Conservation (phyloP, 768 basidiomycete species). For the Hericium coralloides region DNA sequence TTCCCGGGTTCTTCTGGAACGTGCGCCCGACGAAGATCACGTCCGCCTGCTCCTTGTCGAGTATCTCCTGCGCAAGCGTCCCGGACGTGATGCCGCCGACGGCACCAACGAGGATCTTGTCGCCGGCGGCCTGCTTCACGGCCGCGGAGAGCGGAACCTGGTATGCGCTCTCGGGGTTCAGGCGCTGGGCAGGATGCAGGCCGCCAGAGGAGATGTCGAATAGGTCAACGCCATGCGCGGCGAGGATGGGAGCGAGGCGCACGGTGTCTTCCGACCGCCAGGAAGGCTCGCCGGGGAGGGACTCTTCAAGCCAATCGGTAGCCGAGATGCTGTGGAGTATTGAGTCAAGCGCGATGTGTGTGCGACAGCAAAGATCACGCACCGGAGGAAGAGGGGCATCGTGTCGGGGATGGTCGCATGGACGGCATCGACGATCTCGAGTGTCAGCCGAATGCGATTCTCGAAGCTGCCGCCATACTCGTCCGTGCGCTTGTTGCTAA, state of each 20-base stretch:
- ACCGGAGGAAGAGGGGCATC: conserved; percentile 74
- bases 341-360: conserved; percentile 1
- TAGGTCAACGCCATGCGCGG: conserved; percentile 64
- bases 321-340: conserved; percentile 45
- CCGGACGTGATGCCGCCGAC: conserved; percentile 53
- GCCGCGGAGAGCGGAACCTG: conserved; percentile 50
- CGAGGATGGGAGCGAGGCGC: conserved; percentile 48
- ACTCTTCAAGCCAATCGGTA: conserved; percentile 63
- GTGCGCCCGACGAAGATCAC: conserved; percentile 28
- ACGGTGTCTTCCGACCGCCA: conserved; percentile 68
- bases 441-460: conserved; percentile 45
- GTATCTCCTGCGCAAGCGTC: conserved; percentile 43
- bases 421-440: conserved; percentile 58
- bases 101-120: conserved; percentile 36
- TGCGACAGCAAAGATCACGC: conserved; percentile 4
- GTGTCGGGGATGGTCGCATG: conserved; percentile 47
- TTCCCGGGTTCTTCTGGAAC: conserved; percentile 54
- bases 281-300: conserved; percentile 46
- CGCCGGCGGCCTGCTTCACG: conserved; percentile 38
- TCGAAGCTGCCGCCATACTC: conserved; percentile 41
- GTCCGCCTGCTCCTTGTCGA: conserved; percentile 53
- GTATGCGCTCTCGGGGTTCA: conserved; percentile 24
- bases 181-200: conserved; percentile 31
- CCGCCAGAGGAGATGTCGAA: conserved; percentile 69
- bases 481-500: conserved; percentile 34